These are phyloP conservation scores for Suillus luteus DNA, from an alignment of 768 basidiomycete species.

Conservation along the genomic window DNA sequence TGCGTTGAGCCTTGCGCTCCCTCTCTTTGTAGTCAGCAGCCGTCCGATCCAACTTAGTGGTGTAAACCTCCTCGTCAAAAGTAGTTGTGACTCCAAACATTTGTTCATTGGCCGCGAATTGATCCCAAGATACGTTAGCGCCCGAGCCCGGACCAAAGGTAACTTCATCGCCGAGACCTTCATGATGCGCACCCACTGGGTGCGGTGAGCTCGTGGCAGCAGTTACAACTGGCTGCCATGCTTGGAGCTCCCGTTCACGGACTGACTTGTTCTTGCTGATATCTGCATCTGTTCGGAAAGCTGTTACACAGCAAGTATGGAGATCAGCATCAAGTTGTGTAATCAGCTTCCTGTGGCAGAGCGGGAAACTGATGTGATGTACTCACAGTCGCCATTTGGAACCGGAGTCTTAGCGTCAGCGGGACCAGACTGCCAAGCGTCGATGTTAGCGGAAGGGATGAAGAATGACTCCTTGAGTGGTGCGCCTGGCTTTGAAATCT, in stretches of 20 bases:
- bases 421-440: conserved; percentile 71
- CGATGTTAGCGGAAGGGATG: conserved; percentile 73
- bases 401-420: conserved; percentile 57
- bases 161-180: conserved; percentile 55
- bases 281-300: conserved; percentile 82
- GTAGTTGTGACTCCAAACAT: conserved; percentile 89
- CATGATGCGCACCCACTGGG: conserved; percentile 28
- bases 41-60: conserved; percentile 86
- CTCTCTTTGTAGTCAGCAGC: conserved; percentile 86
- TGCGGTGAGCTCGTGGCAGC: conserved; percentile 37
- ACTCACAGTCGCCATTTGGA: conserved; percentile 73
- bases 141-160: conserved; percentile 63
- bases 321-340: conserved; percentile 18
- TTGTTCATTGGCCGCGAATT: conserved; percentile 91
- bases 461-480: conserved; percentile 73
- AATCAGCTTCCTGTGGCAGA: conserved; percentile 11
- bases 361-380: conserved; percentile 4
- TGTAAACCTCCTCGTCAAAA: conserved; percentile 94
- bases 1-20: conserved; percentile 81
- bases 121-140: conserved; percentile 72
- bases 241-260: conserved; percentile 79
- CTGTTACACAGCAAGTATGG: conserved; percentile 38
- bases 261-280: conserved; percentile 58
- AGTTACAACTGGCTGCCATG: conserved; percentile 59
- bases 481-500: conserved; percentile 63